Base-by-base conservation (phyloP, 257 asterid genomes). In the Verbascum thapsus region DNA sequence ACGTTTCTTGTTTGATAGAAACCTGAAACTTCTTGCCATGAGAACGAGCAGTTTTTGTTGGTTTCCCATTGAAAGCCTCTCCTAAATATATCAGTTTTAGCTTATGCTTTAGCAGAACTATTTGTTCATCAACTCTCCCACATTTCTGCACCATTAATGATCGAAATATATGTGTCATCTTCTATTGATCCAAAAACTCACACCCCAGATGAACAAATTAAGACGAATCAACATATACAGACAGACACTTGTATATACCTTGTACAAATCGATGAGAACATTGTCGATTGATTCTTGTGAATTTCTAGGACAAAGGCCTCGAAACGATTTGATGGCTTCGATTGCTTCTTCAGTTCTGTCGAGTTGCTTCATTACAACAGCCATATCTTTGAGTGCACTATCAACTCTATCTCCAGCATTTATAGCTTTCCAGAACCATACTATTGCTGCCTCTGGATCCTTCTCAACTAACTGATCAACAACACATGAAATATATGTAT, bases 11-110 rank as follows among this genome's bases (percentile, higher is more conserved):
- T 49, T 67, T 70, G 73, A 87, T 49, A 4, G 97, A 90, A 63
- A 90, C 97, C 54, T 85, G 97, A 70, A 90, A 85, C 73, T 90
- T 90, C 84, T 90, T 90, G 35, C 97, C 97, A 53, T 81, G 97
- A 19, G 97, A 87, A 1, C 95, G 85, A 0, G 97, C 97, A n/a
- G 95, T 87, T 73, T 87, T 90, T 7, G 95, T 87, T 4, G 87
- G 85, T 62, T 74, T 87, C 18, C 97, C 95, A 59, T 90, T 87
- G 82, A 90, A 90, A n/a, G 87, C 91, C 61, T 83, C 82, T 22
- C 97, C 97, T 64, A 74, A 74, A 32, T 90, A 85, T 59, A 90
- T 87, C 74, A 70, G 26, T 61, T 85, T 79, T 5, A 90, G 88
- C 84, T 90, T 90, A 74, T 77, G 85, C 71, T 90, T 90, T n/a